Base-by-base conservation (phyloP, 805 yeast genomes). In the Cyberlindnera mycetangii region DNA sequence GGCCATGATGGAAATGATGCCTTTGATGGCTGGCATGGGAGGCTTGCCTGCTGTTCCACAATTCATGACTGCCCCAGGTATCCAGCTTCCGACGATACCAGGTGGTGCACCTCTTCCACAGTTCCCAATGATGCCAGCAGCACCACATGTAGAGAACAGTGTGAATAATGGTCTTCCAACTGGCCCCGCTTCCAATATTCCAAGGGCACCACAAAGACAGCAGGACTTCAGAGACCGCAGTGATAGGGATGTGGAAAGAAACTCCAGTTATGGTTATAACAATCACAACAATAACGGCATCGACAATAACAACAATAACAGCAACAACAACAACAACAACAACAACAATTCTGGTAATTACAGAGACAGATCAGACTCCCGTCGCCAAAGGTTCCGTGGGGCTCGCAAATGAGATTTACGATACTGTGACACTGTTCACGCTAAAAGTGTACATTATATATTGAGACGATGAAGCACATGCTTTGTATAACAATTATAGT, bases 1-100 rank as follows among this genome's bases (percentile, higher is more conserved):
- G 58, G 70, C 88, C 17, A 77, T 88, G 75, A 80, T 79, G 60
- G 79, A 78, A 54, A 68, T 78, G 61, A 75, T 75, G 74, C 69
- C 70, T 16, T 57, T 54, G 54, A 64, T 67, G 18, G 8, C 17
- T 6, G 38, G 38, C 7, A 53, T 65, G 58, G 61, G 62, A 15
- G 61, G 60, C 10, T 45, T 59, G 48, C 65, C 68, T 6, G 49
- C 48, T 33, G 49, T 60, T 47, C 65, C 63, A 12, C 50, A 40
- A n/a, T 25, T 25, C 28, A 25, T 25, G 28, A 7, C 7, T 25
- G 31, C 39, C 27, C 56, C 51, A 19, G 32, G 27, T 31, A 49
- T 52, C 50, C 32, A 19, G 16, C 37, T 41, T 41, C 39, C 51
- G 20, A 24, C 44, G 19, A 16, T 28, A 21, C 47, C 41, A 16